These are phyloP conservation scores for Didymosphaeria variabile DNA, from an alignment of 2,329 filamentous ascomycete species.

Conservation along the genomic window DNA sequence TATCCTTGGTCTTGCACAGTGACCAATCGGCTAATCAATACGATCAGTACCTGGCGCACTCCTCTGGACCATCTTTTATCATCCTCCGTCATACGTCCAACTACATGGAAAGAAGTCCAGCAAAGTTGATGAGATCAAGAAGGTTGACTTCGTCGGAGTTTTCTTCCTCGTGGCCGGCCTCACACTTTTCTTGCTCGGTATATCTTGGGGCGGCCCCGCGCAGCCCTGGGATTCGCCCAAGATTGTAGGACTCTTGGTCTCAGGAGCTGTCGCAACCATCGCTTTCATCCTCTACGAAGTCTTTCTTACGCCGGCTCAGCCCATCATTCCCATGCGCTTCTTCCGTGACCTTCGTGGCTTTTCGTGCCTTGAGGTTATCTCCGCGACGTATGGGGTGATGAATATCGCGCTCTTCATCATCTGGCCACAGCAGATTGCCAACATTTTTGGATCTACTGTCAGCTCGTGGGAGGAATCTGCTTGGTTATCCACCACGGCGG, in stretches of 20 bases:
- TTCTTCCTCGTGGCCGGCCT: conserved; percentile 54
- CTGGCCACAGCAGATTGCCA: conserved; percentile 38
- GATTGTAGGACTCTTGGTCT: conserved; percentile 35
- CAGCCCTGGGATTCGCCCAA: conserved; percentile 26
- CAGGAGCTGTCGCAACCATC: conserved; percentile 27
- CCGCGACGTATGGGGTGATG: conserved; percentile 34
- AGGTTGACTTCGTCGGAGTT: conserved; percentile 56
- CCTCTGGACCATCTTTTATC: conserved; percentile 57
- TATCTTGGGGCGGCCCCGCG: conserved; percentile 53
- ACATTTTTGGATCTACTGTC: conserved; percentile 24
- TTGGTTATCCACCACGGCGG: conserved; percentile 38
- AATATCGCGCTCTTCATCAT: conserved; percentile 41
- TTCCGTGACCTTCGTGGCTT: conserved; percentile 44
- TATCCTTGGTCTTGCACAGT: conserved; percentile 21
- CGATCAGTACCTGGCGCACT: conserved; percentile 44
- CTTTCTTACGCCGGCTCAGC: conserved; percentile 28
- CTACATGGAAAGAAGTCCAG: conserved; percentile 41
- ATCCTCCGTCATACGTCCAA: conserved; percentile 54
- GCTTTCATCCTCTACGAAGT: conserved; percentile 32
- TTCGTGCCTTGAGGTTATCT: conserved; percentile 36
- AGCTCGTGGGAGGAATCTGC: conserved; percentile 34
- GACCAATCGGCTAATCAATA: conserved; percentile 31
- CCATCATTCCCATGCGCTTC: conserved; percentile 42
- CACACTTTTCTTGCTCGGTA: conserved; percentile 54
- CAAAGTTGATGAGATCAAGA: conserved; percentile 29